Evolutionary conservation across 768 basidiomycete species (phyloP).

Genomic region (Tulasnella calospora): DNA sequence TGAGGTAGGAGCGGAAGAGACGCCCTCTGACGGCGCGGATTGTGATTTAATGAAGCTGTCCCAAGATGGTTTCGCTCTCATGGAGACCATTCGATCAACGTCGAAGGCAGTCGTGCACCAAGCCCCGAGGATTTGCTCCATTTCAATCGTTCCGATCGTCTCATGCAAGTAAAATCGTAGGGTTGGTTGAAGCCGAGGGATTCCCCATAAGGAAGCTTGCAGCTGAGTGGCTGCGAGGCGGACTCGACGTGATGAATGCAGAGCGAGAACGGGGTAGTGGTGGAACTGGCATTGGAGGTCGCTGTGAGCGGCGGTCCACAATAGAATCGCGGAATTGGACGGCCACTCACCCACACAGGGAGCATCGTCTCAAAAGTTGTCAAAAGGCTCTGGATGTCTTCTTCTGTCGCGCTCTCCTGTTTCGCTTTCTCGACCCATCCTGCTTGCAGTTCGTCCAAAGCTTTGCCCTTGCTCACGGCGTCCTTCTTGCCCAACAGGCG

Average conservation of each 20-base stretch:
- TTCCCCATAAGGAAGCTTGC: constrained; percentile 61
- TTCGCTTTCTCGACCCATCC: constrained; percentile 58
- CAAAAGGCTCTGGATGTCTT: constrained; percentile 34
- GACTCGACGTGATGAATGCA: constrained; percentile 75
- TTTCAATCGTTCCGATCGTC: constrained; percentile 45
- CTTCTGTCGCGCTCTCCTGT: constrained; percentile 40
- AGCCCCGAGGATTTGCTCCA: constrained; percentile 58
- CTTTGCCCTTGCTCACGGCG: constrained; percentile 72
- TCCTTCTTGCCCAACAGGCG: constrained; percentile 86
- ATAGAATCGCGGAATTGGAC: background rate
- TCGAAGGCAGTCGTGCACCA: constrained; percentile 74
- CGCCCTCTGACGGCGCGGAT: background rate
- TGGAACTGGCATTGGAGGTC: constrained; percentile 53
- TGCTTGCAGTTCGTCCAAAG: constrained; percentile 73
- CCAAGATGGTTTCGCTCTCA: constrained; percentile 54
- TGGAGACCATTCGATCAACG: constrained; percentile 57
- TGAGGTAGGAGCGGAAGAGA: background rate
- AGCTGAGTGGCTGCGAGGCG: constrained; percentile 55
- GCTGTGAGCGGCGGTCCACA: background rate
- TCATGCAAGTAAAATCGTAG: constrained; percentile 52
- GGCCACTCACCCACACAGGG: constrained; percentile 81
- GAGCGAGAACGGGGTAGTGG: constrained; percentile 74
- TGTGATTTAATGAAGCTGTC: constrained; percentile 24
- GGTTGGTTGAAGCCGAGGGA: constrained; percentile 46
- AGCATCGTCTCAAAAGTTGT: constrained; percentile 54